These are phyloP conservation scores for Magnaporthales sp. DNA, from an alignment of 2,329 filamentous ascomycete genomes.

Conservation along the genomic window DNA sequence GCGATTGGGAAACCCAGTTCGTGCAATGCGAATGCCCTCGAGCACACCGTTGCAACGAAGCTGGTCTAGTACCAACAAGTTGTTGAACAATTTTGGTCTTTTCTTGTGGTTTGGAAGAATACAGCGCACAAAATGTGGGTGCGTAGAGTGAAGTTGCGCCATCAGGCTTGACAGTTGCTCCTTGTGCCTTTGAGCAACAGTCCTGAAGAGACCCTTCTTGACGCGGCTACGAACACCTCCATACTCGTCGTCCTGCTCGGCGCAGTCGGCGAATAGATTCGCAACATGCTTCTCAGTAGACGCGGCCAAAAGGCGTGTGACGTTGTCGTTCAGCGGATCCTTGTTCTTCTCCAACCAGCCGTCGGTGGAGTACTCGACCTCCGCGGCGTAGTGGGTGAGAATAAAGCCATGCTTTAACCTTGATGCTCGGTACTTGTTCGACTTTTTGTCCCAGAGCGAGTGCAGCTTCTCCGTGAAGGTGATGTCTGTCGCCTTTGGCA, in stretches of 20 bases:
- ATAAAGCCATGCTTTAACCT: constrained; percentile 87
- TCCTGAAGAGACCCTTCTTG: constrained; percentile 95
- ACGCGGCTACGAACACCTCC: constrained; percentile 68
- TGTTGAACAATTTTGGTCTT: constrained; percentile 83
- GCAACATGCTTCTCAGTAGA: constrained; percentile 81
- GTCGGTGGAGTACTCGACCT: constrained; percentile 93
- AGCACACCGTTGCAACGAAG: constrained; percentile 97
- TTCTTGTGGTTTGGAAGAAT: constrained; percentile 99
- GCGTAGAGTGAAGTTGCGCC: constrained; percentile 87
- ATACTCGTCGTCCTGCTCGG: constrained; percentile 66
- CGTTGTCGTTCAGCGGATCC: constrained; percentile 93
- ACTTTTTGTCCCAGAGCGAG: constrained; percentile 92
- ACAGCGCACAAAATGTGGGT: constrained; percentile 96
- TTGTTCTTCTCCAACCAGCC: constrained; percentile 99
- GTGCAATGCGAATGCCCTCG: constrained; percentile 95
- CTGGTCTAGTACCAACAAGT: constrained; percentile 89
- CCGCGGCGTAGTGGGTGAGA: constrained; percentile 92
- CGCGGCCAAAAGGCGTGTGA: constrained; percentile 76
- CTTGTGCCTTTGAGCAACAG: constrained; percentile 93
- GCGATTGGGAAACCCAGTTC: constrained; percentile 93
- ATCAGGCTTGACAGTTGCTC: constrained; percentile 97
- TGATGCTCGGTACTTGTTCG: constrained; percentile 82
- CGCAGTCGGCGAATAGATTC: constrained; percentile 76
- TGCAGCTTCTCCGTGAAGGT: constrained; percentile 98
- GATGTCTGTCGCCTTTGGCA: constrained; percentile 97